These are phyloP conservation scores for Hydrangea macrophylla DNA, from an alignment of 148 eudicot genomes.

Conservation along the genomic window DNA sequence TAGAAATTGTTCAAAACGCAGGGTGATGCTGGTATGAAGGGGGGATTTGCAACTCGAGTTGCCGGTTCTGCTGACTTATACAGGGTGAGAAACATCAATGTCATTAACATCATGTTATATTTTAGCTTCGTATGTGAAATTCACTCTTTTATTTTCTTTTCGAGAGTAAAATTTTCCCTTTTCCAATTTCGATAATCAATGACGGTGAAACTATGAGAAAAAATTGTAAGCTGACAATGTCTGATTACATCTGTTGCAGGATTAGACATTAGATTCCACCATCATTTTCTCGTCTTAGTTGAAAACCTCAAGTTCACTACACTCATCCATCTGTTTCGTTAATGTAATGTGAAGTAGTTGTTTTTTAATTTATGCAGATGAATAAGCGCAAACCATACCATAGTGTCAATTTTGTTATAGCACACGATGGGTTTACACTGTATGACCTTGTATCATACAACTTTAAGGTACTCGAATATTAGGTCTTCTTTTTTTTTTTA, in stretches of 20 bases:
- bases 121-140: background rate
- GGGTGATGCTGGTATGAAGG: conserved; percentile 95
- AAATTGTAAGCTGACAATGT: too few relatives aligned
- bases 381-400: conserved; percentile 92
- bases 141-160: background rate
- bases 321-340: background rate
- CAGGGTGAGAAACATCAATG: conserved; percentile 42
- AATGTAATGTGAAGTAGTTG: background rate
- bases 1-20: conserved; percentile 22
- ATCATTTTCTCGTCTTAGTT: background rate
- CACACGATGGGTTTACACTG: conserved; percentile 97
- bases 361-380: conserved; percentile 45
- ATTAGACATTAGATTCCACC: too few relatives aligned
- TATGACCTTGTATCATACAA: conserved; percentile 97
- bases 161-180: background rate
- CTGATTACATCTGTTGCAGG: background rate
- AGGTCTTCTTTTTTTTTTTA: background rate
- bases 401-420: conserved; percentile 85
- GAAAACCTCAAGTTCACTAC: background rate
- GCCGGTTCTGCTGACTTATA: conserved; percentile 95
- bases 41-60: conserved; percentile 83
- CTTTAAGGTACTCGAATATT: conserved; percentile 50
- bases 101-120: background rate
- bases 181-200: background rate
- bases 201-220: background rate